Evolutionary conservation across 2,329 filamentous ascomycete genomes (phyloP), one percentile per base, ranked within the genome.

Genomic region (Fusarium sp.): DNA sequence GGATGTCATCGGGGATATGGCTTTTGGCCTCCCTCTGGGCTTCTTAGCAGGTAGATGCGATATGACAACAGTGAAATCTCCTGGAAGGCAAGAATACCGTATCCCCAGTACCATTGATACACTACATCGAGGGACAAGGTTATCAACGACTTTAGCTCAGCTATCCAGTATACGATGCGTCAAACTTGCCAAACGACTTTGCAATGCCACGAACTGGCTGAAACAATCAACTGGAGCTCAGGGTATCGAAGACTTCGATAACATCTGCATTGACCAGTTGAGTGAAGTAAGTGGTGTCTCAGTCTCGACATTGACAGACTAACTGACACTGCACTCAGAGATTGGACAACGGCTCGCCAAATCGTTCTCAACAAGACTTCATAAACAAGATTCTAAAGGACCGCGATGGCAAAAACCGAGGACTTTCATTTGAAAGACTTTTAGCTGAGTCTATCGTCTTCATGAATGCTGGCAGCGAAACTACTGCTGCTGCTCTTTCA

Each of bases 241-340:
- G 2, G 46, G 20, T 1, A 49, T 22, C 7, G n/a, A 33, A 33
- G 46, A 49, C 14, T 49, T 49, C 17, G 20, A 33, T 6, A 31
- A 50, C 17, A 0, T 50, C 1, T 50, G 31, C 7, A 20, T 20
- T 22, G 8, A 9, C 15, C 31, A 50, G 15, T 17, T 50, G 17
- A 9, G 8, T 25, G 11, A 22, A 5, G 31, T 50, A 18, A 25
- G 9, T 10, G 3, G 6, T 7, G 11, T 4, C 4, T 4, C 18
- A 13, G 7, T 2, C 8, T 4, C 18, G 2, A 11, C 15, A 7
- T n/a, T n/a, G 13, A 22, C 11, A 20, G 2, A 2, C 22, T 13
- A 14, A 35, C 17, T 50, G 4, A 50, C 15, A 10, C 2, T 50
- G 1, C 4, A 20, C 18, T 35, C 7, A 50, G n/a, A 25, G 31